Base-by-base conservation (phyloP, 768 basidiomycete species). In the Rossbeevera mucosa region DNA sequence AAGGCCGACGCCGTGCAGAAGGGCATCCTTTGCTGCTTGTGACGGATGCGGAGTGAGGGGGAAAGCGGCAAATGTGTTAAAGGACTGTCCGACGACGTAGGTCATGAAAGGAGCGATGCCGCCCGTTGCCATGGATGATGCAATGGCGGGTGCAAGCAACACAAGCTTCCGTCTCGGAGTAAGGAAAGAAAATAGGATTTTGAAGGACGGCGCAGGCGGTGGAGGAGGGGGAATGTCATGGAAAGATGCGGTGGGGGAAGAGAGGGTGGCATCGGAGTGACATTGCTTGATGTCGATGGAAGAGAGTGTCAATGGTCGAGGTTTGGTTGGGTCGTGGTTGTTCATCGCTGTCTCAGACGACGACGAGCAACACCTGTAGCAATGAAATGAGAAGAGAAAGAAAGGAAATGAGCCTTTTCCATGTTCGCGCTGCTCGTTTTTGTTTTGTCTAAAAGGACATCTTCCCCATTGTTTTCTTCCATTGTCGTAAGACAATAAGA, bases 21-120 rank as follows among this genome's bases (percentile, higher is more conserved):
- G 76, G 3, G 66, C 62, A 22, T 79, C 67, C 63, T 82, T 85
- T 55, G 73, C 59, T 13, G 65, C 60, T 26, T 74, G 62, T 3
- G 76, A 56, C 8, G 77, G 72, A 48, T 72, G 59, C 14, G 67
- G 59, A 12, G 72, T 65, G 52, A 74, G 64, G 18, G 82, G 76
- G 67, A 81, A 88, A 0, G 67, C 63, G 5, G 87, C 78, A 57
- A 93, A 88, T 0, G 81, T 75, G 56, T 87, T 76, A 70, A 94
- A 92, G 1, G 83, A 82, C 47, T 82, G 78, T 31, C 92, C 91
- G 57, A 93, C 74, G 59, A 91, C 80, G 28, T 80, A 73, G 7
- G 91, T 91, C 90, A 94, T 93, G 75, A 86, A 88, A 1, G 92
- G 91, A 0, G 86, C 87, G 49, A 91, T 76, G 28, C 82, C 80